Base-by-base conservation (phyloP, 1,284 basidiomycete genomes). In the Ganoderma resinaceum region DNA sequence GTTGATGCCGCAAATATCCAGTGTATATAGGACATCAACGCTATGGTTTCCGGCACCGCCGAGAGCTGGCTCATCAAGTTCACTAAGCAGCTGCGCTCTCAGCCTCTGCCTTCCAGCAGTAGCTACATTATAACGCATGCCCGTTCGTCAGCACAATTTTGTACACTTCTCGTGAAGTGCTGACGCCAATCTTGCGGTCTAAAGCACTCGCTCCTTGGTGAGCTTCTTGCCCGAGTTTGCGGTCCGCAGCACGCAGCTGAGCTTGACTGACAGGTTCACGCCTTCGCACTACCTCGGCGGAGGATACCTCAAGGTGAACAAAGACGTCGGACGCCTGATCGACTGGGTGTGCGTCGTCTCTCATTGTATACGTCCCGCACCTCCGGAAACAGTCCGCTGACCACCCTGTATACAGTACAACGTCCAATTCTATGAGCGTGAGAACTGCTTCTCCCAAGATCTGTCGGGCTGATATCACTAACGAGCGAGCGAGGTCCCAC, bases 381-480 rank as follows among this genome's bases (percentile, higher is more conserved):
- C n/a, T n/a, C n/a, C n/a, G n/a, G 23, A 12, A 4, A 14, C 31
- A 11, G 20, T 40, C 20, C 31, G 18, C 53, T 57, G 38, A 42
- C 46, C 42, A 59, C 55, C 14, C 14, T 26, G n/a, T 49, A 23
- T 49, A 11, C 68, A 82, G 84, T 86, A 86, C 73, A 86, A 86
- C 64, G 75, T 86, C 35, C 84, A 85, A 76, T 83, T 84, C 78
- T 90, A 91, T 78, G 90, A 91, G 75, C 89, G 89, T 89, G 72
- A 71, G 83, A 78, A 20, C n/a, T 12, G 11, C 31, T 37, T 37
- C 14, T 7, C 37, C 29, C 16, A 23, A 35, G 35, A 38, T 26
- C n/a, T 23, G 37, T 37, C 16, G 26, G 37, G 4, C n/a, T 3
- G 2, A n/a, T n/a, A 23, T 18, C 11, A 23, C 29, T 43, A 4